phyloP scores from a whole-genome alignment of 352 stramenopile genomes.

The Aphanomyces cochlioides region DNA sequence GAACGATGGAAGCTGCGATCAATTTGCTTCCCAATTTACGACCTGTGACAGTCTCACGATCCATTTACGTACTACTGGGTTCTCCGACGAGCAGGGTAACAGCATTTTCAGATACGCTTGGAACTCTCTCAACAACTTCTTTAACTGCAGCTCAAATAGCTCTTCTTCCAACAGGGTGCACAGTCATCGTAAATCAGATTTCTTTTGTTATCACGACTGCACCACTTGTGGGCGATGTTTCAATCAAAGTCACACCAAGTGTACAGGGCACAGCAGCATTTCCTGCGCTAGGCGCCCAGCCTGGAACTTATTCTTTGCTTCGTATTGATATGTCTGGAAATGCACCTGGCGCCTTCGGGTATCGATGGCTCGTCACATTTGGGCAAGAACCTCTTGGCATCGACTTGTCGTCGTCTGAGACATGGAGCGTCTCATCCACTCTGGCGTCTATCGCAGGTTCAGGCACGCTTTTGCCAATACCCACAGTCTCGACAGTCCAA shows the following conservation, averaged over 20 bases:
- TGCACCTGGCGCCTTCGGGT: slow-evolving; percentile 46
- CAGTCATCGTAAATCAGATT: slow-evolving; percentile 37
- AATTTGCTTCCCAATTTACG: slow-evolving; percentile 47
- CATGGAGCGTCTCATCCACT: slow-evolving; percentile 51
- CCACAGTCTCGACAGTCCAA: slow-evolving; percentile 34
- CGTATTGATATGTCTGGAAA: slow-evolving; percentile 44
- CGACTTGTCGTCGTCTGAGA: slow-evolving; percentile 38
- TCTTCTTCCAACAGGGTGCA: slow-evolving; percentile 40
- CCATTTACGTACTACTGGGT: slow-evolving; percentile 48
- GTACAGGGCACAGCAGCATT: slow-evolving; percentile 38
- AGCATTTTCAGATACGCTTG: slow-evolving; percentile 38
- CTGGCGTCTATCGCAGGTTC: slow-evolving; percentile 45
- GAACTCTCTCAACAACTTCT: slow-evolving; percentile 43
- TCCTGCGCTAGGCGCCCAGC: neutral
- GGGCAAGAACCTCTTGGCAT: slow-evolving; percentile 35
- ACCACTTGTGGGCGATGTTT: slow-evolving; percentile 37
- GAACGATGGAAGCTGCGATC: slow-evolving; percentile 38
- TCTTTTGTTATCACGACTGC: slow-evolving; percentile 46
- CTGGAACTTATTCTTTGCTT: slow-evolving; percentile 36
- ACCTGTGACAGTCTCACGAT: slow-evolving; percentile 46
- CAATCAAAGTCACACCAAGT: slow-evolving; percentile 43
- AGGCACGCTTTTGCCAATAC: slow-evolving; percentile 30
- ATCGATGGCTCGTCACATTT: slow-evolving; percentile 70
- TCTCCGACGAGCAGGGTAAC: slow-evolving; percentile 38
- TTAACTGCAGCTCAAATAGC: slow-evolving; percentile 40